These are phyloP conservation scores for Mollisiaceae sp. DNA, from an alignment of 2,329 filamentous ascomycete genomes.

Conservation along the genomic window DNA sequence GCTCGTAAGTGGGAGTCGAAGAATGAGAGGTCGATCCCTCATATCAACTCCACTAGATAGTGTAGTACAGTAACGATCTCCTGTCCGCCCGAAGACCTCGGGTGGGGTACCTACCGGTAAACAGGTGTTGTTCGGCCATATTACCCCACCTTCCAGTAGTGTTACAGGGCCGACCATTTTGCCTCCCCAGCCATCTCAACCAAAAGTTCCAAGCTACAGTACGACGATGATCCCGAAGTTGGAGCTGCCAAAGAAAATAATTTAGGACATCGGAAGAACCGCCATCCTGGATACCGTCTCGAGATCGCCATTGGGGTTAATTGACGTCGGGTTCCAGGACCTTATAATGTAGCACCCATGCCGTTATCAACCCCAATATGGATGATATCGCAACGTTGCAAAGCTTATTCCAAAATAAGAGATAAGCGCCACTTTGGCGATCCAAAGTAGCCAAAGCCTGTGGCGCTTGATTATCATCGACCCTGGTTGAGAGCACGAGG, in stretches of 20 bases:
- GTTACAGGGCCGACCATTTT: not conserved
- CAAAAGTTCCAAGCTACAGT: too few species aligned
- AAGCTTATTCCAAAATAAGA: not conserved
- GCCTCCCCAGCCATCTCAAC: not conserved
- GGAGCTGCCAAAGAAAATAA: too few species aligned
- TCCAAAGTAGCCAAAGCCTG: not conserved
- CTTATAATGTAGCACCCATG: not conserved
- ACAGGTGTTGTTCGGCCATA: not conserved
- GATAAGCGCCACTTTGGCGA: not conserved
- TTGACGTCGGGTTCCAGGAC: not conserved
- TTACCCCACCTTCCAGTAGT: not conserved
- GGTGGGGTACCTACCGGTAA: not conserved
- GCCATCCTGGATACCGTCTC: not conserved
- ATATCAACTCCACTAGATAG: not conserved
- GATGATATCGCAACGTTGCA: conserved; percentile 2
- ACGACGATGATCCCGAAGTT: not conserved
- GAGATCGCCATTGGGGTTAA: not conserved
- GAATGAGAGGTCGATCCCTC: conserved; percentile 1
- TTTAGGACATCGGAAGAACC: not conserved
- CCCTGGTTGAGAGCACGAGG: conserved; percentile 7
- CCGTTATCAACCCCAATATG: not conserved
- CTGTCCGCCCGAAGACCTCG: not conserved
- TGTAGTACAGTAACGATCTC: not conserved
- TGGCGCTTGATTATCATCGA: not conserved
- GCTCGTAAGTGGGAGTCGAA: not conserved